Base-by-base conservation (phyloP, 306 rosid species). In the Elaeagnus macrophylla region DNA sequence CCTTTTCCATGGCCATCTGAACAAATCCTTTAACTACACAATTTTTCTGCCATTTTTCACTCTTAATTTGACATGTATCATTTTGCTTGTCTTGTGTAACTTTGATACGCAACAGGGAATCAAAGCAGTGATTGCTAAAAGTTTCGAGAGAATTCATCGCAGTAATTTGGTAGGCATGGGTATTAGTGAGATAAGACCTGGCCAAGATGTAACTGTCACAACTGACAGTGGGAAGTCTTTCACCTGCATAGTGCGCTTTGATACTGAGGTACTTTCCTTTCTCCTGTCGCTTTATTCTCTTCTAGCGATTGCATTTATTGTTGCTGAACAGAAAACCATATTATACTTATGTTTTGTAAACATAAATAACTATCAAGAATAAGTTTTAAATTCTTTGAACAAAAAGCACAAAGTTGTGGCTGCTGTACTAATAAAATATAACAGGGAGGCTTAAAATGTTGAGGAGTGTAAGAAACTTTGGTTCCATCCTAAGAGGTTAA, bases 101-200 rank as follows among this genome's bases (percentile, higher is more conserved):
- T 10, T 54, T 43, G 61, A n/a, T 17, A 53, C 41, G 37, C 60
- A 13, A 59, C 68, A 90, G 95, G 97, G 97, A 48, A 94, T 90
- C 9, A 86, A 90, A 80, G 97, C 95, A 35, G 91, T 86, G 63
- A 86, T 90, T 53, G 83, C 94, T 20, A 90, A 86, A 61, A 90
- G 95, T 70, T 86, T 86, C 10, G 91, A 86, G 77, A 86, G 91
- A 71, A 90, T 90, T 70, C 97, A 90, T 67, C 94, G 94, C 61
- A 86, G 95, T 67, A 90, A 90, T 64, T 75, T 90, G 79, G 97
- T 86, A 7, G 97, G 97, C 43, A 86, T 90, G 94, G 95, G 97
- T 16, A 78, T 90, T 59, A 77, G 78, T 11, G 82, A 84, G 72
- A 79, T 91, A 15, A 83, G 78, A 67, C 97, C 96, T 42, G 97